A percentile compares a stretch with the other conserved stretches of the same genome.
phyloP scores from a whole-genome alignment of 116 monocot species.

The Thalassia testudinum region DNA sequence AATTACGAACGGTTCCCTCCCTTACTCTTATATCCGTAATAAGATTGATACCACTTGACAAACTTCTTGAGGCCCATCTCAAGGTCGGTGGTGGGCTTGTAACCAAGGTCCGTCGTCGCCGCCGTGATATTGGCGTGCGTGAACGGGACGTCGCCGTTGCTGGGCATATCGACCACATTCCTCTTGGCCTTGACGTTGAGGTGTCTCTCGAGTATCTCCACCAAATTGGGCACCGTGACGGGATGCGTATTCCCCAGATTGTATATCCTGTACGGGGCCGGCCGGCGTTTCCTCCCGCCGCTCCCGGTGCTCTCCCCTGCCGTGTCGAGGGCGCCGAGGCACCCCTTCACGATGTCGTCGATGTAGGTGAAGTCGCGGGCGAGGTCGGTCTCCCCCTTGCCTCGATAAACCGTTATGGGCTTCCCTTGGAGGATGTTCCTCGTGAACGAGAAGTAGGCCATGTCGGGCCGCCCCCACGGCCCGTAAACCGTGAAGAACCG shows the following conservation, averaged over 20 bases:
- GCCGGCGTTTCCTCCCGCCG: constrained; percentile 39
- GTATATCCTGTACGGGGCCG: constrained; percentile 55
- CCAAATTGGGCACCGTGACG: constrained; percentile 52
- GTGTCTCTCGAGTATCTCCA: constrained; percentile 39
- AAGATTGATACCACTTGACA: constrained; percentile 35
- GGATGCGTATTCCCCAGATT: constrained; percentile 67
- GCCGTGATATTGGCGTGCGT: constrained; percentile 58
- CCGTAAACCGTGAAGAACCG: constrained; percentile 74
- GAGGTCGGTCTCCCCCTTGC: constrained; percentile 33
- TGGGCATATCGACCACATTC: constrained; percentile 59
- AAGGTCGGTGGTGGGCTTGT: constrained; percentile 39
- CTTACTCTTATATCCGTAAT: constrained; percentile 25
- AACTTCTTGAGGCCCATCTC: constrained; percentile 36
- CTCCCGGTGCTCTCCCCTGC: constrained; percentile 44
- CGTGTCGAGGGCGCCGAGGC: constrained; percentile 46
- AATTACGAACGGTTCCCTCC: constrained; percentile 3
- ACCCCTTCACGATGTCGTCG: constrained; percentile 63
- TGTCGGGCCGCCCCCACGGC: constrained; percentile 66
- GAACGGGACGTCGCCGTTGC: constrained; percentile 66
- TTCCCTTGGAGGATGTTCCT: constrained; percentile 60
- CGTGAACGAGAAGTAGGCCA: constrained; percentile 76
- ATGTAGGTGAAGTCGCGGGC: constrained; percentile 72
- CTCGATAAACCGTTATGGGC: constrained; percentile 51
- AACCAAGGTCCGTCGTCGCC: constrained; percentile 33
- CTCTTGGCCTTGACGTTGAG: constrained; percentile 41